These are phyloP conservation scores for Ophiostoma perfectum DNA, from an alignment of 2,329 filamentous ascomycete species.

Conservation along the genomic window DNA sequence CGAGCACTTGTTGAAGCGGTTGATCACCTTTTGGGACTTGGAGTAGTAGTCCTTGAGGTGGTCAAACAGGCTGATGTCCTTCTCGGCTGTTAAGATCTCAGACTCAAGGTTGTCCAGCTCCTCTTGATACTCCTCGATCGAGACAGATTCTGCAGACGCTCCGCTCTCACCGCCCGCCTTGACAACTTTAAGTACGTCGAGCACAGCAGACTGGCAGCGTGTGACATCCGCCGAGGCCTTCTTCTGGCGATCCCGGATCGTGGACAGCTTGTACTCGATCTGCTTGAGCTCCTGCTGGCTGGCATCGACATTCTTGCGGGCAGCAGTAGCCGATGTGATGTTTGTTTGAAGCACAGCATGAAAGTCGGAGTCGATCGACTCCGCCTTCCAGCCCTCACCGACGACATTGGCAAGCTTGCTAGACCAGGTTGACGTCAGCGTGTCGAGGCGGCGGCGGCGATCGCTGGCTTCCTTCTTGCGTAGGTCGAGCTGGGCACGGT, in stretches of 20 bases:
- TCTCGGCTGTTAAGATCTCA: conserved; percentile 56
- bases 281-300: conserved; percentile 69
- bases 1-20: conserved; percentile 66
- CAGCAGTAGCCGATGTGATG: conserved; percentile 53
- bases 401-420: conserved; percentile 63
- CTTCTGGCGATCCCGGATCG: conserved; percentile 56
- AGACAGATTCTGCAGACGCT: conserved; percentile 28
- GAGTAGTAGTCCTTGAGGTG: conserved; percentile 66
- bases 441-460: conserved; percentile 68
- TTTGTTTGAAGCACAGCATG: conserved; percentile 58
- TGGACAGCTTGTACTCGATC: conserved; percentile 66
- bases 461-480: conserved; percentile 74
- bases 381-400: conserved; percentile 60
- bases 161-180: conserved; percentile 35
- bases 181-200: conserved; percentile 43
- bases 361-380: conserved; percentile 65
- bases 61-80: conserved; percentile 63
- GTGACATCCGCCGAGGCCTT: conserved; percentile 59
- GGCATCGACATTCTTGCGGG: conserved; percentile 64
- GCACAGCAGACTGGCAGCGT: conserved; percentile 53
- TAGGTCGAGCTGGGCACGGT: conserved; percentile 77
- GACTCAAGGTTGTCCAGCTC: conserved; percentile 47
- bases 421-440: conserved; percentile 68
- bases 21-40: conserved; percentile 59
- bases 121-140: conserved; percentile 50